A percentile compares a stretch with the other conserved stretches of the same genome.
Evolutionary conservation across 768 basidiomycete species (phyloP).

Genomic region (Amanita fuliginea): DNA sequence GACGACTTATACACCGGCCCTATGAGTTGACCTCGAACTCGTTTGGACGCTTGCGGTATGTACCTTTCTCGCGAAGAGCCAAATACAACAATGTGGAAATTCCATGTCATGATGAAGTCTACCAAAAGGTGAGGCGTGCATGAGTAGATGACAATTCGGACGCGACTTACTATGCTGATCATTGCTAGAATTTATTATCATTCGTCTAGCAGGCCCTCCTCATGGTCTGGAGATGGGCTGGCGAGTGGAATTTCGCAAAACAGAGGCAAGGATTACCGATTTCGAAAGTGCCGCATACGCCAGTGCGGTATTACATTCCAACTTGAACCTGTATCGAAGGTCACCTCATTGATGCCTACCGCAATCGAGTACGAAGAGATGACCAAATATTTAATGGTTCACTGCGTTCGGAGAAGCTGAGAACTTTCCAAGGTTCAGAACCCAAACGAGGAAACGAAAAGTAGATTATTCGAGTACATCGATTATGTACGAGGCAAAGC

Average conservation of each 20-base stretch:
- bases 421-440: not conserved
- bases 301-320: conserved; percentile 7
- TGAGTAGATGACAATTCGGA: not conserved
- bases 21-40: too few relatives aligned
- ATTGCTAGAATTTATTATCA: conserved; percentile 2
- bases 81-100: conserved; percentile 6
- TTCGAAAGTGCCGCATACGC: conserved; percentile 8
- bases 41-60: conserved; percentile 4
- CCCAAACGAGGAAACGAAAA: not conserved
- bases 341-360: too few relatives aligned
- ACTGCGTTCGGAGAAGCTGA: not conserved
- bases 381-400: conserved; percentile 8
- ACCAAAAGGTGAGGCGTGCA: conserved; percentile 4
- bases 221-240: not conserved
- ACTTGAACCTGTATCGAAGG: conserved; percentile 9
- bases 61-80: conserved; percentile 4
- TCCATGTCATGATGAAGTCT: not conserved
- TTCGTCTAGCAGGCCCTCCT: conserved; percentile 7
- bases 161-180: not conserved
- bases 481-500: conserved; percentile 3
- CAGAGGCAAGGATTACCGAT: conserved; percentile 8
- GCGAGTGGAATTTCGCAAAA: conserved; percentile 8
- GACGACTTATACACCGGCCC: too few relatives aligned
- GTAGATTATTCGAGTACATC: not conserved
- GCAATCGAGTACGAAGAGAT: conserved; percentile 5